A percentile compares a stretch with the other conserved stretches of the same genome.
phyloP scores from a whole-genome alignment of 441 rosid species.

The Flueggea neowawraea region DNA sequence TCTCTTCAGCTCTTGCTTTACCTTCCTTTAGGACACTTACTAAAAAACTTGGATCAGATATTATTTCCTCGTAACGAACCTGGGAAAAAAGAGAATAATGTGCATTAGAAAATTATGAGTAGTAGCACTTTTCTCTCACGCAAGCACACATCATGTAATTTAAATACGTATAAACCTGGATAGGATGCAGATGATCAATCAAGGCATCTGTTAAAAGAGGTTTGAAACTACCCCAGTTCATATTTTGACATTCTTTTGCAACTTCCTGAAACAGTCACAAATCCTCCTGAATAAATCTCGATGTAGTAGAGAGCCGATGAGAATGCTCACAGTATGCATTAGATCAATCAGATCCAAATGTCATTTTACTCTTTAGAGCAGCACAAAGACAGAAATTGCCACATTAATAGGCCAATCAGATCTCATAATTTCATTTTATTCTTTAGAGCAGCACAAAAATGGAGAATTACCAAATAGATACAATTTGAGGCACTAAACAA shows the following conservation, averaged over 20 bases:
- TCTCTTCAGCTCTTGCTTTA: constrained; percentile 1
- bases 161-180: constrained; percentile 80
- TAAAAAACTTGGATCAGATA: constrained; percentile 2
- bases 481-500: constrained; percentile 6
- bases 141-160: background rate
- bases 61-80: constrained; percentile 17
- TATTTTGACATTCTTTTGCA: constrained; percentile 60
- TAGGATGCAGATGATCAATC: constrained; percentile 81
- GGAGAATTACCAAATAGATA: no score
- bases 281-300: background rate
- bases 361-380: background rate
- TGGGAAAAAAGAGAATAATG: background rate
- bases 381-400: background rate
- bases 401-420: no score
- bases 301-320: background rate
- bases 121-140: no score
- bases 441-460: background rate
- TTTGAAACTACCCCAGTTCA: constrained; percentile 89
- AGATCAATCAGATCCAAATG: no score
- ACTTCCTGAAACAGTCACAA: constrained; percentile 58
- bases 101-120: background rate
- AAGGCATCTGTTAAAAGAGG: constrained; percentile 66
- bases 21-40: constrained; percentile 2
- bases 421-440: no score
- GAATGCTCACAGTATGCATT: background rate